Evolutionary conservation across 192 early-diverging fungal genomes (phyloP), one percentile per base, ranked within the genome.

Genomic region (Diversispora epigaea): DNA sequence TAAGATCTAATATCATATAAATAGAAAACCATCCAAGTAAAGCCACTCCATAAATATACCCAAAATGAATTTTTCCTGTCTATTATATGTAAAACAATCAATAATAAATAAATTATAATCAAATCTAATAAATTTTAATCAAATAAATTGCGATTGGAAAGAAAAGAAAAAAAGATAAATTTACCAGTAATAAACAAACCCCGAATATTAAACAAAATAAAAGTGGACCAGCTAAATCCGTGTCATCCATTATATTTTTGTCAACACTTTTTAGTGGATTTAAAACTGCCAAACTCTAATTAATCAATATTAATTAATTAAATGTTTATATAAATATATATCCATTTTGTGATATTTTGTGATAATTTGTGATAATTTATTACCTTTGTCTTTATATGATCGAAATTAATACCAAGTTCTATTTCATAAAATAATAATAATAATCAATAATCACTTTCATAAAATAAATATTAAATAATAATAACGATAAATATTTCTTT

Each of bases 31-130:
- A 93, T 32, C 98, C 98, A 58, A 97, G 82, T 21, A 96, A 83
- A 3, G 89, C 96, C 2, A 98, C 90, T 39, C 95, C 98, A 75
- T 99, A 99, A 52, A 99, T 96, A 75, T 98, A 99, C 39, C 94
- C 95, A 86, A 99, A 99, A 80, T 98, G 93, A 54, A 89, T 86
- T 81, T 98, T 98, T 66, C 95, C 93, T 44, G 93, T 91, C 85
- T 94, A 82, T 39, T 15, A 14, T 39, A 55, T 19, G 62, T 6
- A 64, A 40, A 65, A 19, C 63, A 73, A 22, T 4, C 39, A 71
- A 44, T 5, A 10, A 17, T 19, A 22, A 4, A 40, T 22, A 12
- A 15, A 14, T 49, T 39, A 25, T 43, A 61, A 68, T 47, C 43
- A 46, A 10, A 14, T 6, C 5, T 11, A 56, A 14, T 39, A 41